Conservation (phyloP, 495 filamentous ascomycete species). For the Aspergillus affinis region DNA sequence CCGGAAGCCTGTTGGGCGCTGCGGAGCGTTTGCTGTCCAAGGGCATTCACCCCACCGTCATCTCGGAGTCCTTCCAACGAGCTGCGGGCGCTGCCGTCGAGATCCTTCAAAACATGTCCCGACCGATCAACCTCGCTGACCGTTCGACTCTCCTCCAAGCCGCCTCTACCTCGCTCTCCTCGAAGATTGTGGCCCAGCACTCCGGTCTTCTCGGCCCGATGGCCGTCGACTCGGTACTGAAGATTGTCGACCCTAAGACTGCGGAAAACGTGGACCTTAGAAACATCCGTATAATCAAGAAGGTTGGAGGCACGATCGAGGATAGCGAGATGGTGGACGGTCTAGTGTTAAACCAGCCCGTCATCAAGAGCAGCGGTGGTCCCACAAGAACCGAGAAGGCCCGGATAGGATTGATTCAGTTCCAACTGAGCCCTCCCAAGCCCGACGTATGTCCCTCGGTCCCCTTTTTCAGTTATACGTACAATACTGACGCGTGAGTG, state of each 20-base stretch:
- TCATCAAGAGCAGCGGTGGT: slow-evolving; percentile 90
- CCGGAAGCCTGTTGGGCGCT: slow-evolving; percentile 88
- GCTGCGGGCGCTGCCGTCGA: slow-evolving; percentile 84
- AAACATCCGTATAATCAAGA: slow-evolving; percentile 96
- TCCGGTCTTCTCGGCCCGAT: slow-evolving; percentile 90
- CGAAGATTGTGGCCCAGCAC: slow-evolving; percentile 97
- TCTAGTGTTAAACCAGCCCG: slow-evolving; percentile 85
- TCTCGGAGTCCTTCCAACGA: slow-evolving; percentile 96
- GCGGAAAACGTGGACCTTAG: slow-evolving; percentile 95
- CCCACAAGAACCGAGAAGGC: slow-evolving; percentile 96
- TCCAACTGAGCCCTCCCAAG: slow-evolving; percentile 96
- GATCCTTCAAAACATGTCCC: slow-evolving; percentile 92
- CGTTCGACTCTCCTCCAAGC: slow-evolving; percentile 89
- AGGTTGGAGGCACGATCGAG: slow-evolving; percentile 96
- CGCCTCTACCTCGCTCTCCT: slow-evolving; percentile 94
- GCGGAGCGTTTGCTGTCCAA: slow-evolving; percentile 87
- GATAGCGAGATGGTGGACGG: slow-evolving; percentile 98
- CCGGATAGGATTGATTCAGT: slow-evolving; percentile 94
- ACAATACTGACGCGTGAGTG: slow-evolving; percentile 10
- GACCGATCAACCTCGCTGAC: slow-evolving; percentile 86
- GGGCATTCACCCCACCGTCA: slow-evolving; percentile 96
- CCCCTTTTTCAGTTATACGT: not conserved
- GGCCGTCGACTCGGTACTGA: slow-evolving; percentile 93
- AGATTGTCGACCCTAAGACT: slow-evolving; percentile 90
- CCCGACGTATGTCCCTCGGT: slow-evolving; percentile 72